Evolutionary conservation across 2,329 filamentous ascomycete genomes (phyloP), one percentile per base, ranked within the genome.

Genomic region (Pseudocercospora crystallina): DNA sequence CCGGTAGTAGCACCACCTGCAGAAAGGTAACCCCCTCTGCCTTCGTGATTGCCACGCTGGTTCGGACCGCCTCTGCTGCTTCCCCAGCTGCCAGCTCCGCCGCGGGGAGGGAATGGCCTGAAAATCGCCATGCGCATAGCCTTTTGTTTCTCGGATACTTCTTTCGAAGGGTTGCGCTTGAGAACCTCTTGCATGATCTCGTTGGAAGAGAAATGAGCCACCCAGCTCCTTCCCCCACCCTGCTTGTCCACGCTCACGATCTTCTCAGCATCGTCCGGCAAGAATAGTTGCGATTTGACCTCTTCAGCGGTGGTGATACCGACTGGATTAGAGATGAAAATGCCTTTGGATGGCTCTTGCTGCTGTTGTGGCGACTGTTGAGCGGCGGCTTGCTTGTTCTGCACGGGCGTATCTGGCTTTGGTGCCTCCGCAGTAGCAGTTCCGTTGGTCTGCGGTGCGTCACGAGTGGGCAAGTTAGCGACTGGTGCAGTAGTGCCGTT

Each of bases 171-270:
- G 51, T 95, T 79, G 58, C 84, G 84, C 36, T 84, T 81, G 65
- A 96, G 80, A 31, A 90, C 89, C 31, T 80, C 82, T 62, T 91
- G 88, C 65, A 92, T 89, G 43, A 95, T 89, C 60, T 95, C 87
- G 2, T 77, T 67, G 2, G 80, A 88, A 67, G 86, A 83, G 74
- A 97, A 97, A 59, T 91, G 86, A 20, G 89, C 90, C 43, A 96
- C 89, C 73, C 86, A 91, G 20, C 20, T 26, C 75, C 90, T 90
- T 55, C 84, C 83, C 64, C 83, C 83, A 77, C 84, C 89, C 76
- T 84, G 88, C 72, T 89, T 91, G 65, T 78, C 76, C 49, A 82
- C 71, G 64, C 76, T 77, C 47, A 82, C 71, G 58, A 96, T 89
- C 75, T 95, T 96, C 30, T 81, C 68, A 66, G 83, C 85, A 66